These are phyloP conservation scores for Fusarium agapanthi DNA, from an alignment of 2,329 filamentous ascomycete genomes.

Conservation along the genomic window DNA sequence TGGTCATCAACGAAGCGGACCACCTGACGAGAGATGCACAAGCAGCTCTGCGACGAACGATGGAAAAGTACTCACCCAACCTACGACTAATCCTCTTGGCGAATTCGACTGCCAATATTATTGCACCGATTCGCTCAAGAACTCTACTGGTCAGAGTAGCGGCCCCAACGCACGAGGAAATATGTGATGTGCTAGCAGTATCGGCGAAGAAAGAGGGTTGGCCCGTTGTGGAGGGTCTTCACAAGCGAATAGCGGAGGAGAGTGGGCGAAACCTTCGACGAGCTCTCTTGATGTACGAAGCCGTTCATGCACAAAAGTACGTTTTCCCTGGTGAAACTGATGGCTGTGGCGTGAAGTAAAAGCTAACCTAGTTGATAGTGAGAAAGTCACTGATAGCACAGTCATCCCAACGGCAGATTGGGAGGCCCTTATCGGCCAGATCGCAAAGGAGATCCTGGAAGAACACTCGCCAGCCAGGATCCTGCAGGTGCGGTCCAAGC, in stretches of 20 bases:
- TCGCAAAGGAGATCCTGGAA: constrained; percentile 91
- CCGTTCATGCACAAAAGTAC: constrained; percentile 96
- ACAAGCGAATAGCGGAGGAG: constrained; percentile 86
- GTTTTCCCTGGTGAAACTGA: constrained; percentile 42
- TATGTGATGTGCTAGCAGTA: constrained; percentile 77
- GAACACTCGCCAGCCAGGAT: constrained; percentile 93
- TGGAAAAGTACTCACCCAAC: constrained; percentile 99
- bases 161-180: constrained; percentile 86
- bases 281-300: constrained; percentile 95
- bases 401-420: constrained; percentile 95
- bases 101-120: constrained; percentile 97
- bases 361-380: constrained; percentile 63
- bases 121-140: constrained; percentile 94
- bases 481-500: constrained; percentile 85
- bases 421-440: constrained; percentile 89
- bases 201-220: constrained; percentile 84
- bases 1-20: constrained; percentile 99
- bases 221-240: constrained; percentile 77
- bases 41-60: constrained; percentile 90
- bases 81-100: constrained; percentile 89
- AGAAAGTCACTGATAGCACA: constrained; percentile 87
- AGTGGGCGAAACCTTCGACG: constrained; percentile 90
- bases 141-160: constrained; percentile 92
- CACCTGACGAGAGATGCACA: constrained; percentile 94
- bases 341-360: background rate